These are phyloP conservation scores for Alternaria hordeiaustralica DNA, from an alignment of 2,329 filamentous ascomycete species.

Conservation along the genomic window DNA sequence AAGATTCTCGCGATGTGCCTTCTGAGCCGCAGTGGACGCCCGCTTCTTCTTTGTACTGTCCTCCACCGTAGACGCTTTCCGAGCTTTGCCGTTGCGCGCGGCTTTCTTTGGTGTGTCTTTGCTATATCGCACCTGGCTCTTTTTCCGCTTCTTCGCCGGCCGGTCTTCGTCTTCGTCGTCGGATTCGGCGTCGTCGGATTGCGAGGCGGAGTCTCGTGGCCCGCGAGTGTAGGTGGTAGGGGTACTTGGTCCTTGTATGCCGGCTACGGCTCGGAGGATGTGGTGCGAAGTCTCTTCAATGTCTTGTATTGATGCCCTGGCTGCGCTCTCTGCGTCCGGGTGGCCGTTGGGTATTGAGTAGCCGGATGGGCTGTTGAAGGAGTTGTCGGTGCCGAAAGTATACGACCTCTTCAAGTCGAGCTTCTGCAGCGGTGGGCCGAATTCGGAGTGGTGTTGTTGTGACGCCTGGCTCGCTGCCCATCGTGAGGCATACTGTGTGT, in stretches of 20 bases:
- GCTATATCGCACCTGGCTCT: slow-evolving; percentile 18
- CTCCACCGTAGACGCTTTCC: slow-evolving; percentile 29
- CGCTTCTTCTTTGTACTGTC: slow-evolving; percentile 36
- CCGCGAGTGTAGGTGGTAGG: slow-evolving; percentile 12
- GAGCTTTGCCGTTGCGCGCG: slow-evolving; percentile 26
- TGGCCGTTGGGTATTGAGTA: slow-evolving; percentile 31
- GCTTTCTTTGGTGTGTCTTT: slow-evolving; percentile 29
- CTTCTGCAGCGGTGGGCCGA: slow-evolving; percentile 22
- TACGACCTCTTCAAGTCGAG: slow-evolving; percentile 38
- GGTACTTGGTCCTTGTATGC: slow-evolving; percentile 11
- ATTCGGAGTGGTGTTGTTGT: slow-evolving; percentile 27
- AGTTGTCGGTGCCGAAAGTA: slow-evolving; percentile 45
- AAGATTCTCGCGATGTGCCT: slow-evolving; percentile 61
- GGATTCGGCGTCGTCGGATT: slow-evolving; percentile 31
- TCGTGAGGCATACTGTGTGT: slow-evolving; percentile 37
- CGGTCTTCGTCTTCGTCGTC: slow-evolving; percentile 29
- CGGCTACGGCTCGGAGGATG: slow-evolving; percentile 13
- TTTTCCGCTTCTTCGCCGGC: slow-evolving; percentile 35
- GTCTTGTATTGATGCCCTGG: slow-evolving; percentile 32
- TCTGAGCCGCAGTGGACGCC: slow-evolving; percentile 30
- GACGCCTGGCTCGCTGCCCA: slow-evolving; percentile 29
- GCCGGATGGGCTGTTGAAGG: slow-evolving; percentile 41
- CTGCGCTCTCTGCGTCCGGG: slow-evolving; percentile 32
- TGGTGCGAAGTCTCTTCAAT: slow-evolving; percentile 27
- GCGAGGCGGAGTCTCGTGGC: slow-evolving; percentile 25